Conservation (phyloP, 768 basidiomycete genomes). For the Rhodotorula taiwanensis region DNA sequence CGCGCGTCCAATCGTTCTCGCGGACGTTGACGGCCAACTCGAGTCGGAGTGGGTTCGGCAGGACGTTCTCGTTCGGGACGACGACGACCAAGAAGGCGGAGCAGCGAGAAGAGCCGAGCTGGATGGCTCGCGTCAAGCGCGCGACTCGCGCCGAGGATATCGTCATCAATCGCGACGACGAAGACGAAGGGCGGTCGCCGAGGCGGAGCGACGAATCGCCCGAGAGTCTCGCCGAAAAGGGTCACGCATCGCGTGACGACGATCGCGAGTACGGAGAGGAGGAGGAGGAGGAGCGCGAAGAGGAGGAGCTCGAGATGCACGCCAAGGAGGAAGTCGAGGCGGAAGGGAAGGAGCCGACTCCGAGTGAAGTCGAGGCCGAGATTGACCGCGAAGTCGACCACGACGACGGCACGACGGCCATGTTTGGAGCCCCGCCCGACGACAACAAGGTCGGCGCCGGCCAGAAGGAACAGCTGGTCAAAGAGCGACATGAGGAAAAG, state of each 20-base stretch:
- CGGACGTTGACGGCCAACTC: constrained; percentile 42
- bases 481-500: constrained; percentile 2
- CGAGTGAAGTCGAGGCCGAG: neutral
- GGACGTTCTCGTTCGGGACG: constrained; percentile 44
- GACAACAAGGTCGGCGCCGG: constrained; percentile 13
- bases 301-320: constrained; percentile 1
- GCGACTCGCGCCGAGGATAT: constrained; percentile 54
- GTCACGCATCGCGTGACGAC: constrained; percentile 3
- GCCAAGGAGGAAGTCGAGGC: neutral
- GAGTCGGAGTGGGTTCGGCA: constrained; percentile 37
- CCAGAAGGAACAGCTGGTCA: constrained; percentile 6
- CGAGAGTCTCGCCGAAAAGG: constrained; percentile 46
- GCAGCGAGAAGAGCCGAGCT: constrained; percentile 5
- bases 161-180: constrained; percentile 72
- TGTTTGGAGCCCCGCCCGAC: constrained; percentile 29
- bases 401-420: constrained; percentile 18
- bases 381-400: neutral
- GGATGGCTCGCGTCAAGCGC: constrained; percentile 1
- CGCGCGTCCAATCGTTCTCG: constrained; percentile 69
- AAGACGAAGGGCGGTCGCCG: constrained; percentile 27
- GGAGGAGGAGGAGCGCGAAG: neutral
- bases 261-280: neutral
- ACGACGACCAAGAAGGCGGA: constrained; percentile 57
- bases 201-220: constrained; percentile 50
- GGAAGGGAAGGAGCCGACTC: neutral